Evolutionary conservation across 768 basidiomycete species (phyloP), one percentile per base, ranked within the genome.

Genomic region (Gloeophyllum trabeum): DNA sequence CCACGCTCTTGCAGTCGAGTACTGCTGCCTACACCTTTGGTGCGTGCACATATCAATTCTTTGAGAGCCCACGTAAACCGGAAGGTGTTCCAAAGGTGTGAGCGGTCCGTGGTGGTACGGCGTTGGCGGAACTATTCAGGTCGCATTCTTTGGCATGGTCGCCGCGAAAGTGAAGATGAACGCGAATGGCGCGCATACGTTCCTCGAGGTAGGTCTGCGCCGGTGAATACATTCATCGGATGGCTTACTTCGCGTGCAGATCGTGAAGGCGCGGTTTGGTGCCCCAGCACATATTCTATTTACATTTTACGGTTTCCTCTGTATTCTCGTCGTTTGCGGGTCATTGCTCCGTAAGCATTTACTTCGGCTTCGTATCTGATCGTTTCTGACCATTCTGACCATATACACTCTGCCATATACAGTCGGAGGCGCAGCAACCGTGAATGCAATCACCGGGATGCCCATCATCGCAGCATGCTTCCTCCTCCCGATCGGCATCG

Each of bases 161-260:
- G 73, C 73, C 23, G 67, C 71, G 1, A 71, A 75, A 50, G 67
- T 77, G 7, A 79, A 78, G 54, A 67, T 66, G 62, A 76, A 76
- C 39, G 76, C 75, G 0, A 74, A 74, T 24, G 67, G 69, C 13
- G 73, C 73, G 0, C 71, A 71, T 47, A 79, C 75, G 0, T 77
- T 74, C 48, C 57, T 75, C 20, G 74, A 79, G 51, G 67, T 64
- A 45, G 3, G 52, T 36, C n/a, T n/a, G n/a, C n/a, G n/a, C n/a
- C n/a, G n/a, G n/a, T n/a, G n/a, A n/a, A n/a, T n/a, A 32, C 28
- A 10, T 32, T 32, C 10, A 32, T 32, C 39, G 28, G 4, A 5
- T 10, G n/a, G 13, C 35, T 37, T 22, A 24, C 24, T 13, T n/a
- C 4, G 14, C 20, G 19, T 36, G 20, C 42, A 69, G 61, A 74